Conservation (phyloP, 306 rosid species). For the Gastrolobium villosum region DNA sequence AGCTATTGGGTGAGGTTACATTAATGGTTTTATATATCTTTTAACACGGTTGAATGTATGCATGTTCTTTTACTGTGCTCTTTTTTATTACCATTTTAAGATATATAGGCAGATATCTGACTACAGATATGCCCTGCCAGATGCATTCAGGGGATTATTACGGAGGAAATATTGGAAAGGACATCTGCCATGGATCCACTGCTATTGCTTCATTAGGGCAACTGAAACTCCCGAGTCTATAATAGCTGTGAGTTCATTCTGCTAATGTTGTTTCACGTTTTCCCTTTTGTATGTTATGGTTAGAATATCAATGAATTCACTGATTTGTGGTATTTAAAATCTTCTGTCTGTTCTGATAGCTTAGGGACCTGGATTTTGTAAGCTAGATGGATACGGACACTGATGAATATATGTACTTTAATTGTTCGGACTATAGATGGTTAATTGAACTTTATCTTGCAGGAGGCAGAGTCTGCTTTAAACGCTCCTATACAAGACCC, state of each 20-base stretch:
- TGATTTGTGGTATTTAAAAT: constrained; percentile 16
- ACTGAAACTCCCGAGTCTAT: constrained; percentile 75
- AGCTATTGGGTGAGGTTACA: no score
- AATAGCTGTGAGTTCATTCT: constrained; percentile 69
- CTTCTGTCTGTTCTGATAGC: constrained; percentile 32
- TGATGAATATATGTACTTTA: background rate
- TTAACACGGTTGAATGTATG: background rate
- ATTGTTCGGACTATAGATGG: constrained; percentile 22
- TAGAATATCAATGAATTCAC: constrained; percentile 14
- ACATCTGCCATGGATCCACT: constrained; percentile 87
- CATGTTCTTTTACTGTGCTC: background rate
- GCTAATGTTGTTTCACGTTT: constrained; percentile 12
- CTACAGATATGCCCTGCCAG: constrained; percentile 53
- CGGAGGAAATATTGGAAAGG: constrained; percentile 80
- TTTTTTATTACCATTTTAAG: constrained; percentile 33
- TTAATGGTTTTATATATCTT: no score
- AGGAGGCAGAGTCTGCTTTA: constrained; percentile 92
- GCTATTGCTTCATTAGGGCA: constrained; percentile 93
- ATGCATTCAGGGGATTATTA: constrained; percentile 76
- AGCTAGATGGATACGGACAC: constrained; percentile 22
- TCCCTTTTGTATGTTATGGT: background rate
- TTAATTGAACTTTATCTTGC: constrained; percentile 46
- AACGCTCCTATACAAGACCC: constrained; percentile 68
- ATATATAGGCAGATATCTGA: constrained; percentile 40
- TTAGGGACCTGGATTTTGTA: constrained; percentile 19